Conservation (phyloP, 495 filamentous ascomycete genomes). For the Aspergillus haitiensis region DNA sequence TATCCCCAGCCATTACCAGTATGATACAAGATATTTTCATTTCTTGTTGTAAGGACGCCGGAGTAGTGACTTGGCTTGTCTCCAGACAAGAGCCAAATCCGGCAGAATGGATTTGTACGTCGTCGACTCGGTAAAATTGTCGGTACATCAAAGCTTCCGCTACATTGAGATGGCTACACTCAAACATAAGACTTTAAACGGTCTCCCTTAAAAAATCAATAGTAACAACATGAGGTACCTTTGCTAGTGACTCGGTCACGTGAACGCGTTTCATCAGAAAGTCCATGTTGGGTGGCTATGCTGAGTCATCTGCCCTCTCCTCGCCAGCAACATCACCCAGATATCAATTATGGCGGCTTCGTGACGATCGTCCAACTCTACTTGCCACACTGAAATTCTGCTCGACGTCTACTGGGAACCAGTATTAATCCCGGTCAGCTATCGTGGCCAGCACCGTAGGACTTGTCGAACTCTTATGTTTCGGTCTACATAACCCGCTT, state of each 20-base stretch:
- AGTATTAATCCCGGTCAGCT: neutral
- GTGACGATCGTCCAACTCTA: constrained; percentile 1
- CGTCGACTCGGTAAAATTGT: too few species aligned
- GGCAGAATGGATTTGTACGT: too few species aligned
- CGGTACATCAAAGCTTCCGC: too few species aligned
- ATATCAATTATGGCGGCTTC: neutral
- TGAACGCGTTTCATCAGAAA: neutral
- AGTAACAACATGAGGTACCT: too few species aligned
- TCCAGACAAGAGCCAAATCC: too few species aligned
- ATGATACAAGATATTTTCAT: too few species aligned
- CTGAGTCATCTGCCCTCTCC: constrained; percentile 17
- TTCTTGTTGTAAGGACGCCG: too few species aligned
- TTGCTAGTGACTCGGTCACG: constrained; percentile 1
- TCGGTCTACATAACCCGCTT: neutral
- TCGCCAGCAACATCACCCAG: constrained; percentile 5
- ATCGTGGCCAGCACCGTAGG: neutral
- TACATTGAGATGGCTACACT: too few species aligned
- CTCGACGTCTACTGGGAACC: neutral
- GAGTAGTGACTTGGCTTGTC: too few species aligned
- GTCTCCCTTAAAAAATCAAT: too few species aligned
- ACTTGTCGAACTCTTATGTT: neutral
- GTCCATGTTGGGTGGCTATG: neutral
- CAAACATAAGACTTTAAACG: too few species aligned
- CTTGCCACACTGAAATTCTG: constrained; percentile 6
- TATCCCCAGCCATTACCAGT: too few species aligned